Percentiles rank a stretch among this genome's conserved stretches.
Conservation (phyloP, 352 stramenopile species). For the Achlya hypogyna region DNA sequence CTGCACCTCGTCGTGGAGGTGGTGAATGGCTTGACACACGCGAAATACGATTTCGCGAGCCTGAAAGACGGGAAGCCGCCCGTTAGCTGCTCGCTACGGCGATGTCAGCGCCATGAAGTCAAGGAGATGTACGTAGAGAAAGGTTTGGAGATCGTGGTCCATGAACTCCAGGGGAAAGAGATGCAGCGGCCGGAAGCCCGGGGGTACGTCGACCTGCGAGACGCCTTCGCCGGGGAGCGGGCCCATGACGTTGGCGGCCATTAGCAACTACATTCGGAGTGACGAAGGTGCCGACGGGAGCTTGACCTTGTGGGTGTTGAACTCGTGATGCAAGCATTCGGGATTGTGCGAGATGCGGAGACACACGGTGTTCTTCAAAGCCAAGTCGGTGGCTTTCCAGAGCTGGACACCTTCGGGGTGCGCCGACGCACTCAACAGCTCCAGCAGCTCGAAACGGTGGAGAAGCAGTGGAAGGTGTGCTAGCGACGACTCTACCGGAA, state of each 20-base stretch:
- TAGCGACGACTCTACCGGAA: constrained; percentile 10
- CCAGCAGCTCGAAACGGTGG: constrained; percentile 3
- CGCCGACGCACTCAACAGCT: background rate
- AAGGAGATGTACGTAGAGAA: constrained; percentile 1
- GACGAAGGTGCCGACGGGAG: background rate
- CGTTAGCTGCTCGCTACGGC: background rate
- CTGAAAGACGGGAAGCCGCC: background rate
- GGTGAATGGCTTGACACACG: constrained; percentile 2
- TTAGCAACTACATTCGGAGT: background rate
- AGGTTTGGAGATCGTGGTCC: background rate
- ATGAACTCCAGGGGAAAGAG: constrained; percentile 2
- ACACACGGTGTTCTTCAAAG: background rate
- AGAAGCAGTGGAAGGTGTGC: background rate
- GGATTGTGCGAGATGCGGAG: constrained; percentile 2
- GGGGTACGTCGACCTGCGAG: background rate
- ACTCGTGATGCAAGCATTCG: background rate
- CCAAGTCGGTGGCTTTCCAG: constrained; percentile 14
- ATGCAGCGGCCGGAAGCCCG: background rate
- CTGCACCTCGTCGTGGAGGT: background rate
- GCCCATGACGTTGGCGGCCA: background rate
- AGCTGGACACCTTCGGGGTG: background rate
- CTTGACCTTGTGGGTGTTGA: background rate
- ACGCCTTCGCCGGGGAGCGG: background rate
- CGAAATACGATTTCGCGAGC: background rate
- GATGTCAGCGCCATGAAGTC: background rate